Percentiles rank a stretch among this genome's conserved stretches.
These are phyloP conservation scores for Lactarius vividus DNA, from an alignment of 768 basidiomycete genomes.

Conservation along the genomic window DNA sequence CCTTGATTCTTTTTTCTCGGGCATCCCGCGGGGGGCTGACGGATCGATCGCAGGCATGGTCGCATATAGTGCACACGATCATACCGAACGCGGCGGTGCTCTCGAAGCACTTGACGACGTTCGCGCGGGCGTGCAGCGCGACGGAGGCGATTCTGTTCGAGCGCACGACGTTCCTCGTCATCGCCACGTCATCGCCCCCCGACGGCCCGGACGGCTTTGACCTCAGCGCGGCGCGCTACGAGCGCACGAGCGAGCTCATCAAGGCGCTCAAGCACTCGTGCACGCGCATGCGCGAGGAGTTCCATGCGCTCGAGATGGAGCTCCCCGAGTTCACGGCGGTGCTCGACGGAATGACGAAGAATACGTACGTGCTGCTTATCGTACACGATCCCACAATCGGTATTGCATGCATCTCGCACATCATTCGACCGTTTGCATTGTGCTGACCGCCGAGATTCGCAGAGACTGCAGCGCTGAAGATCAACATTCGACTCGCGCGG, in stretches of 20 bases:
- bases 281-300: conserved; percentile 79
- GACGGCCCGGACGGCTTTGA: conserved; percentile 36
- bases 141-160: conserved; percentile 96
- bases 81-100: conserved; percentile 94
- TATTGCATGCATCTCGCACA: conserved; percentile 35
- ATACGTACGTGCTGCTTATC: conserved; percentile 89
- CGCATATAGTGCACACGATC: conserved; percentile 91
- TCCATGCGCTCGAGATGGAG: conserved; percentile 84
- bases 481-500: conserved; percentile 85
- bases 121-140: conserved; percentile 84
- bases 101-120: conserved; percentile 79
- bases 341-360: conserved; percentile 87
- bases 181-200: conserved; percentile 70
- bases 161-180: conserved; percentile 95
- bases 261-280: conserved; percentile 95
- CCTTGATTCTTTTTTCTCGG: background rate
- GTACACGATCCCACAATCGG: conserved; percentile 88
- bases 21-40: conserved; percentile 1
- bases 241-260: conserved; percentile 88
- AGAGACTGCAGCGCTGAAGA: conserved; percentile 86
- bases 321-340: conserved; percentile 83
- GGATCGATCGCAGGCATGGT: conserved; percentile 76
- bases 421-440: background rate
- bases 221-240: conserved; percentile 71
- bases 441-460: conserved; percentile 24